Conservation (phyloP, 306 rosid genomes). For the Senna siamea region DNA sequence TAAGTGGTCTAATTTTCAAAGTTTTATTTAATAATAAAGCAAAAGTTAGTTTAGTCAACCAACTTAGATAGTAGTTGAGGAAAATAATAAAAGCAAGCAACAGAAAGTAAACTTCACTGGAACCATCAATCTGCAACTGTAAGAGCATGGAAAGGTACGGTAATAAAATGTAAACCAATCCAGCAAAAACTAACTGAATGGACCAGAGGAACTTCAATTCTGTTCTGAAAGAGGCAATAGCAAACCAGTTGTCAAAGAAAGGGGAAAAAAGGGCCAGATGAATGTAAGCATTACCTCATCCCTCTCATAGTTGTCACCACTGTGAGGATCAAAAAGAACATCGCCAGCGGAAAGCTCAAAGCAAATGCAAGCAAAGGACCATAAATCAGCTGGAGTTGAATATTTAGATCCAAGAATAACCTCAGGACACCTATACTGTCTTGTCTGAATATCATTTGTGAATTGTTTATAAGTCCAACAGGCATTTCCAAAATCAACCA, state of each 20-base stretch:
- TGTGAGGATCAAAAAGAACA: slow-evolving; percentile 91
- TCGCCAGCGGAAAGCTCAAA: slow-evolving; percentile 86
- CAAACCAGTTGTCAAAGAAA: slow-evolving; percentile 11
- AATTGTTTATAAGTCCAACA: slow-evolving; percentile 94
- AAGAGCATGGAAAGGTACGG: background rate
- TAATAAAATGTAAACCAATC: background rate
- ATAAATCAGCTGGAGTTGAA: slow-evolving; percentile 81
- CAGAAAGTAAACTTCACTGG: background rate
- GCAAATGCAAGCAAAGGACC: slow-evolving; percentile 93
- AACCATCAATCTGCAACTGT: background rate
- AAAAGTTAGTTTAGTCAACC: background rate
- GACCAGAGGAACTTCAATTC: slow-evolving; percentile 9
- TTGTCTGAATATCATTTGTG: slow-evolving; percentile 86
- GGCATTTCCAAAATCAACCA: slow-evolving; percentile 93
- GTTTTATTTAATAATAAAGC: background rate
- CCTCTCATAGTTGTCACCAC: slow-evolving; percentile 79
- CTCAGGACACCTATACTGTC: slow-evolving; percentile 93
- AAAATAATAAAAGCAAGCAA: background rate
- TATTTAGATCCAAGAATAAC: slow-evolving; percentile 90
- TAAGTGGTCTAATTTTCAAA: too few relatives aligned
- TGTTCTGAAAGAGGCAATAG: slow-evolving; percentile 7
- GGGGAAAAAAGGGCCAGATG: background rate
- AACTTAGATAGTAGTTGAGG: background rate
- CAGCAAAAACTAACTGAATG: background rate
- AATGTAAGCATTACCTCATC: slow-evolving; percentile 67